Percentiles rank a stretch among this genome's conserved stretches.
Evolutionary conservation across 2,329 filamentous ascomycete genomes (phyloP).

Genomic region (Trichoderma sp.): DNA sequence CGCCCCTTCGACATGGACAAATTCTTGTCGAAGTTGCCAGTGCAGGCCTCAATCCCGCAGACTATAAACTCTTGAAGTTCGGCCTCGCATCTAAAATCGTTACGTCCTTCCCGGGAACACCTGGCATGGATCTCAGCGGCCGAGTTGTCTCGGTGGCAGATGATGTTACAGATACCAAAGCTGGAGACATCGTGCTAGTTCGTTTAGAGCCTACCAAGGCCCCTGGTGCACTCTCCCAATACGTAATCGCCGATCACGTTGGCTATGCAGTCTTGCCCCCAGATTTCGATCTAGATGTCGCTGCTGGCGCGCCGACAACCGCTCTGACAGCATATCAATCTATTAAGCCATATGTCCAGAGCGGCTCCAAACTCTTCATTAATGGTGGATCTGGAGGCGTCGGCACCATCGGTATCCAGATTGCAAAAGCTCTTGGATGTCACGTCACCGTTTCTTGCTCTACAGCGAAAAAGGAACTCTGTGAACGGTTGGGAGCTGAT

Average conservation of each 20-base stretch:
- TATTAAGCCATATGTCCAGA: constrained; percentile 45
- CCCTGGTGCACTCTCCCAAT: constrained; percentile 45
- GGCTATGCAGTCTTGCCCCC: constrained; percentile 39
- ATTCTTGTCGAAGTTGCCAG: constrained; percentile 44
- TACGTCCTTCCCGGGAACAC: constrained; percentile 39
- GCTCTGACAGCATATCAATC: constrained; percentile 49
- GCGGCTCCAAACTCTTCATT: constrained; percentile 59
- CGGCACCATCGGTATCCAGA: constrained; percentile 60
- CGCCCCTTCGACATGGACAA: constrained; percentile 28
- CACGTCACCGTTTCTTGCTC: constrained; percentile 61
- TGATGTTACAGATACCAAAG: constrained; percentile 30
- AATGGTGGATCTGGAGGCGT: constrained; percentile 64
- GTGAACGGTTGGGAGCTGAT: constrained; percentile 59
- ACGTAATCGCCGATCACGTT: constrained; percentile 34
- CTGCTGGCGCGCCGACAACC: constrained; percentile 43
- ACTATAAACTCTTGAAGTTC: constrained; percentile 47
- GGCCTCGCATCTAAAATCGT: constrained; percentile 36
- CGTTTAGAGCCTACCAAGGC: constrained; percentile 28
- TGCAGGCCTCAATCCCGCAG: constrained; percentile 46
- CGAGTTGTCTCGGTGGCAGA: constrained; percentile 38
- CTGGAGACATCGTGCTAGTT: constrained; percentile 46
- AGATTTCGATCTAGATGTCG: constrained; percentile 40
- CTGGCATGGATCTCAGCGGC: constrained; percentile 52
- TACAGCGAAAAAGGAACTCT: constrained; percentile 54
- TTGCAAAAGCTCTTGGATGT: constrained; percentile 60